Percentiles rank a stretch among this genome's conserved stretches.
These are phyloP conservation scores for Suillus sp. DNA, from an alignment of 768 basidiomycete species.

Conservation along the genomic window DNA sequence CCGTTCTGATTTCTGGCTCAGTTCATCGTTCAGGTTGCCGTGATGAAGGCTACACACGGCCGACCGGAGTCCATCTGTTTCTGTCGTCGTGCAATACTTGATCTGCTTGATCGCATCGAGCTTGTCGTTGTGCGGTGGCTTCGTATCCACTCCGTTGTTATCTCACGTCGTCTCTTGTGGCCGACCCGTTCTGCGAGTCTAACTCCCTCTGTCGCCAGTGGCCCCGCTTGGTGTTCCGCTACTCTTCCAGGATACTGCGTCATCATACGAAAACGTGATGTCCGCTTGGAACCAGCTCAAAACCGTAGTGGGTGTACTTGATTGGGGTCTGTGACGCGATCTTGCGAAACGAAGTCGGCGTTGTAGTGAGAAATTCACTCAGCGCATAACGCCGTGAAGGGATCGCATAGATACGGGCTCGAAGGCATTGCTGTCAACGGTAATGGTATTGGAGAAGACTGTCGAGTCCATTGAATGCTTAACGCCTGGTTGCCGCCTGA, in stretches of 20 bases:
- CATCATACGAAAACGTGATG: not conserved
- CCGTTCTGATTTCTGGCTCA: too few species aligned
- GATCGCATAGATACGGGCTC: too few species aligned
- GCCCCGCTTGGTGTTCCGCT: not conserved
- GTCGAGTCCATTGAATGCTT: not conserved
- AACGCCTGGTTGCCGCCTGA: not conserved
- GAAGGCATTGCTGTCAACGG: too few species aligned
- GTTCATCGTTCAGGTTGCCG: not conserved
- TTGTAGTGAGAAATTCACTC: too few species aligned
- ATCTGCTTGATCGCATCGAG: not conserved
- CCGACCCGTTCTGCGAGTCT: not conserved
- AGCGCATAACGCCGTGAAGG: too few species aligned
- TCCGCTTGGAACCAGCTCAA: not conserved
- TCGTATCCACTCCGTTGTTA: not conserved
- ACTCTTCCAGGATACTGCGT: not conserved
- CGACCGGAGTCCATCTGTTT: not conserved
- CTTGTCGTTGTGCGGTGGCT: not conserved
- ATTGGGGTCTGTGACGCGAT: not conserved
- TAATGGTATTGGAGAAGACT: too few species aligned
- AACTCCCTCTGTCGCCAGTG: not conserved
- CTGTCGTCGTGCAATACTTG: not conserved
- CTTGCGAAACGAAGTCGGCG: not conserved
- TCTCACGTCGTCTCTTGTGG: not conserved
- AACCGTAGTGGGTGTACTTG: not conserved
- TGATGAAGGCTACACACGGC: not conserved